Conservation (phyloP, 2,329 filamentous ascomycete genomes). For the Trichoderma sp. region DNA sequence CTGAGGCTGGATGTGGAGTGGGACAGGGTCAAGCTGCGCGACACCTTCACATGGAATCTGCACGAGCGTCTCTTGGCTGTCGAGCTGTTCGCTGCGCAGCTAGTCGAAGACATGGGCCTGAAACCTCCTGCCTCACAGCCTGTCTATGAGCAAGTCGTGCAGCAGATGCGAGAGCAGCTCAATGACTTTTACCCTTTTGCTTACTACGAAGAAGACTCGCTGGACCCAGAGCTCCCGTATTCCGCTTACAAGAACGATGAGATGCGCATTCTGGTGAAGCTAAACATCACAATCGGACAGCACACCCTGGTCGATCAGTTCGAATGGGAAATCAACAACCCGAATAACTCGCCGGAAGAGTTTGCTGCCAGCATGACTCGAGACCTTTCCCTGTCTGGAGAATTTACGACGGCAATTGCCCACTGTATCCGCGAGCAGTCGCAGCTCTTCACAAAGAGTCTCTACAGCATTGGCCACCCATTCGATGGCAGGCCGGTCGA, state of each 20-base stretch:
- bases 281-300: slow-evolving; percentile 96
- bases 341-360: slow-evolving; percentile 88
- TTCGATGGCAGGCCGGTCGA: slow-evolving; percentile 94
- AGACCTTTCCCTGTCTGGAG: slow-evolving; percentile 87
- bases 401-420: slow-evolving; percentile 96
- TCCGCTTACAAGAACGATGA: slow-evolving; percentile 97
- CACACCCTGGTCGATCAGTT: slow-evolving; percentile 96
- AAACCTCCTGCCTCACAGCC: slow-evolving; percentile 70
- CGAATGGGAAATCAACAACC: slow-evolving; percentile 98
- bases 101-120: slow-evolving; percentile 87
- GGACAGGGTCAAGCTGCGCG: slow-evolving; percentile 92
- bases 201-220: slow-evolving; percentile 83
- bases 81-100: slow-evolving; percentile 81
- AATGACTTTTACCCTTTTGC: slow-evolving; percentile 92
- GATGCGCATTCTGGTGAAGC: slow-evolving; percentile 92
- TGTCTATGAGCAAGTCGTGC: slow-evolving; percentile 60
- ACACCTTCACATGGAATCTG: slow-evolving; percentile 98
- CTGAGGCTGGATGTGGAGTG: slow-evolving; percentile 90
- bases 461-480: slow-evolving; percentile 90
- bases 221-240: slow-evolving; percentile 89
- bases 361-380: slow-evolving; percentile 88
- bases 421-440: slow-evolving; percentile 96
- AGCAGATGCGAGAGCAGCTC: slow-evolving; percentile 84
- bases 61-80: slow-evolving; percentile 82
- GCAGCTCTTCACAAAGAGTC: slow-evolving; percentile 88